Conservation (phyloP, 768 basidiomycete genomes). For the Lactifluus echinatus region DNA sequence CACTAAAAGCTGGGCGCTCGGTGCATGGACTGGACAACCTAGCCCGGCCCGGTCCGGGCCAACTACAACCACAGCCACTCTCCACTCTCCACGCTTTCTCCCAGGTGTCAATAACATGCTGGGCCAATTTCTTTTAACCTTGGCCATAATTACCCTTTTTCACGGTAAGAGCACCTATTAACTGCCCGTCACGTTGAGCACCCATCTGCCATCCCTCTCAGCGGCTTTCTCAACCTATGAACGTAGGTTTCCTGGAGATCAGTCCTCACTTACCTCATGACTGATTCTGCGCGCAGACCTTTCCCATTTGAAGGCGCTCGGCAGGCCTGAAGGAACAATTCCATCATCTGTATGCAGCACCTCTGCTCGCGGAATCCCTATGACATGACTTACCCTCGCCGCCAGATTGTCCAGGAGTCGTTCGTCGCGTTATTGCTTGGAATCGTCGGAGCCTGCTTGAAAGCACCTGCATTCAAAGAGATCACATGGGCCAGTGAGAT, state of each 20-base stretch:
- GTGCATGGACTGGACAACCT: too few relatives aligned
- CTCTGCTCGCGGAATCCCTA: background rate
- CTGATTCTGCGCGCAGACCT: conserved; percentile 41
- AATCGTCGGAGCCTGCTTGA: conserved; percentile 63
- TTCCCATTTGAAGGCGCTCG: conserved; percentile 68
- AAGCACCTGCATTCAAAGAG: conserved; percentile 60
- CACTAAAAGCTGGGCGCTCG: too few relatives aligned
- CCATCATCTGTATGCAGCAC: conserved; percentile 48
- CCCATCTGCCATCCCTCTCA: conserved; percentile 23
- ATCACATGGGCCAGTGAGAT: conserved; percentile 89
- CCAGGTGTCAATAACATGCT: conserved; percentile 5
- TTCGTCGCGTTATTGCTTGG: conserved; percentile 56
- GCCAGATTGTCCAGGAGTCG: conserved; percentile 60
- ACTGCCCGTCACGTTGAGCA: background rate
- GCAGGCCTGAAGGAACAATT: conserved; percentile 55
- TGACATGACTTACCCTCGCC: background rate
- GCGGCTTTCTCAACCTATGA: conserved; percentile 79
- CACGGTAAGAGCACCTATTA: conserved; percentile 9
- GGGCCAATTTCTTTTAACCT: conserved; percentile 4
- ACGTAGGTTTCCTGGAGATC: conserved; percentile 37
- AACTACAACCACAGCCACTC: background rate
- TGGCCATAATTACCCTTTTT: conserved; percentile 13
- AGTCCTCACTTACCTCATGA: background rate
- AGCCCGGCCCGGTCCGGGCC: background rate
- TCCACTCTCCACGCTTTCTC: background rate